Conservation (phyloP, 2,329 filamentous ascomycete genomes). For the Fusarium sp. region DNA sequence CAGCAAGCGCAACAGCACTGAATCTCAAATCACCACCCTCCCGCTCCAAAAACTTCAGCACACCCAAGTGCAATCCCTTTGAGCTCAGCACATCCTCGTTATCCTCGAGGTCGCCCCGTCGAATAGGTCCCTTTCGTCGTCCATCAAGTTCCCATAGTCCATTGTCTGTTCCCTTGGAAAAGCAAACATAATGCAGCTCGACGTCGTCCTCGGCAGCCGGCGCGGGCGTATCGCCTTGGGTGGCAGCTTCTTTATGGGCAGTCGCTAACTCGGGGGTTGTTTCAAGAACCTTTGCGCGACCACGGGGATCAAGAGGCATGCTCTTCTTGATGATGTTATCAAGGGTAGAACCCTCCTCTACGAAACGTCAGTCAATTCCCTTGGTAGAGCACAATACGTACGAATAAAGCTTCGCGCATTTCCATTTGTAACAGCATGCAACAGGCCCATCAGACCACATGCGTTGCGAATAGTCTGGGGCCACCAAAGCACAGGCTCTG, state of each 20-base stretch:
- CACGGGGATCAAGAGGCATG: constrained; percentile 74
- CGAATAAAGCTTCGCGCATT: constrained; percentile 73
- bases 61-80: constrained; percentile 79
- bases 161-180: constrained; percentile 80
- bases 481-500: constrained; percentile 91
- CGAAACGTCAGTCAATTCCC: not conserved
- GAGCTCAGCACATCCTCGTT: constrained; percentile 81
- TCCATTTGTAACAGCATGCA: constrained; percentile 88
- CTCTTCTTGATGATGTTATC: constrained; percentile 76
- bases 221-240: constrained; percentile 81
- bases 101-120: constrained; percentile 66
- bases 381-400: constrained; percentile 44
- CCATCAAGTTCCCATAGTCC: constrained; percentile 73
- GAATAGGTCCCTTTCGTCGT: constrained; percentile 68
- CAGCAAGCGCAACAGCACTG: constrained; percentile 69
- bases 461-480: constrained; percentile 95
- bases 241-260: constrained; percentile 84
- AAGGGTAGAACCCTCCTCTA: constrained; percentile 68
- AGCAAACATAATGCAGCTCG: constrained; percentile 97
- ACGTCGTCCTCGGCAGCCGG: constrained; percentile 83
- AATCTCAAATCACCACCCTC: constrained; percentile 70
- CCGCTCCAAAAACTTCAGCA: constrained; percentile 68
- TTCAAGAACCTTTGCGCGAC: constrained; percentile 82
- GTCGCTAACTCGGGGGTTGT: constrained; percentile 79
- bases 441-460: constrained; percentile 88